Evolutionary conservation across 768 basidiomycete species (phyloP), one percentile per base, ranked within the genome.

Genomic region (Mycena alexandri): DNA sequence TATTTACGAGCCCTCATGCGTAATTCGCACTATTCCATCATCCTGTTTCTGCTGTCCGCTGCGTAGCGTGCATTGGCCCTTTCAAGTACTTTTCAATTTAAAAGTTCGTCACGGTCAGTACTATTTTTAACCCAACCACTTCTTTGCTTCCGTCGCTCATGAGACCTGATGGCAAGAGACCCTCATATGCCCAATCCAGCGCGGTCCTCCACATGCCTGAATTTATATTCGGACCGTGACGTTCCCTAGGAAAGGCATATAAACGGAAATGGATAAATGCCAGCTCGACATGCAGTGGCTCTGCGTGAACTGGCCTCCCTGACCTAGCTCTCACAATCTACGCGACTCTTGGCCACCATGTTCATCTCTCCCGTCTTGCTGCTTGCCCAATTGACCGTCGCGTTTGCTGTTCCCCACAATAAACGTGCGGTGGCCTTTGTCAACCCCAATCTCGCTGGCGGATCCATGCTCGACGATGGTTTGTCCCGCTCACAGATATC

Each of bases 381-480:
- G n/a, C 44, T 67, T 16, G 56, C 44, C 29, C 51, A 66, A 34
- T 48, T 55, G 3, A 48, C 69, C 24, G 54, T 58, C 54, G 57
- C 50, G 21, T 24, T 46, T n/a, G 61, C 66, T 19, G 38, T 50
- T 12, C 65, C 62, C n/a, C 59, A 43, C 16, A 38, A 0, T 56
- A 65, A 69, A 47, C 75, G 73, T 16, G 73, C 74, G 7, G 76
- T 74, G 9, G 79, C 71, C 10, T 84, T 79, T 64, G 70, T 84
- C 70, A 80, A 87, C 72, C 90, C 90, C 2, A 72, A 69, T 22
- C 52, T 70, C 10, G 78, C 76, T 41, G 90, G 90, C 19, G 93
- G 93, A 5, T 86, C 82, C 53, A 87, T 91, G 88, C 83, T 93
- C 5, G 89, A 90, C 51, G 88, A 77, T 67, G 90, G 82, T 74